phyloP scores from a whole-genome alignment of 2,329 filamentous ascomycete species.

The Phialemoniopsis sp. region DNA sequence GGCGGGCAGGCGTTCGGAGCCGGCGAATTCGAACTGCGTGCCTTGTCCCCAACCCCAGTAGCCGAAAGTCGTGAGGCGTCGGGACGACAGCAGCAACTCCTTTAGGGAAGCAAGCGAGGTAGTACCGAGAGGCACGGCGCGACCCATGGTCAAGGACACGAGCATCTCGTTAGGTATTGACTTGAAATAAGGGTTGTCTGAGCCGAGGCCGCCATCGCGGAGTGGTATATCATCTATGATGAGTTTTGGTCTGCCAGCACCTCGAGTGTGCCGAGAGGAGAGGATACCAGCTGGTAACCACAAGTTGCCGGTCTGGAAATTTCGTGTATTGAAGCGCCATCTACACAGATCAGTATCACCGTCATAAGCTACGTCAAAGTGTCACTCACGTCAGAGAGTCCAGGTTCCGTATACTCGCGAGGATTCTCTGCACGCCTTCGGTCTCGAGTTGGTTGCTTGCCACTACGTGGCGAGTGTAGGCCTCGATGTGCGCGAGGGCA shows the following conservation, averaged over 20 bases:
- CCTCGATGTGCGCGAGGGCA: slow-evolving; percentile 27
- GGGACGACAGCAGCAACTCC: slow-evolving; percentile 30
- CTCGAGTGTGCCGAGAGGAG: no score
- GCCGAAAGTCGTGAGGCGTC: slow-evolving; percentile 30
- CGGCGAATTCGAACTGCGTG: slow-evolving; percentile 34
- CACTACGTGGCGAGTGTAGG: slow-evolving; percentile 32
- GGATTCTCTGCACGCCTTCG: no score
- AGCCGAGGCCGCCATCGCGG: slow-evolving; percentile 18
- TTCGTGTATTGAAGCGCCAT: no score
- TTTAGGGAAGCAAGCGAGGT: slow-evolving; percentile 36
- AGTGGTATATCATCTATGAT: slow-evolving; percentile 1
- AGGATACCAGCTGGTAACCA: no score
- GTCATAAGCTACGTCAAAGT: no score
- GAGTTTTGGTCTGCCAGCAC: neutral
- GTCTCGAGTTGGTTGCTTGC: no score
- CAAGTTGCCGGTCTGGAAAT: no score
- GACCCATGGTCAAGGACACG: slow-evolving; percentile 33
- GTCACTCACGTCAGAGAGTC: no score
- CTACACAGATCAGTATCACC: no score
- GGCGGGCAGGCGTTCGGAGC: slow-evolving; percentile 35
- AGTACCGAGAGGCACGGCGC: slow-evolving; percentile 33
- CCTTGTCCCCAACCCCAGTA: slow-evolving; percentile 41
- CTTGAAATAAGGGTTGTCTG: slow-evolving; percentile 27
- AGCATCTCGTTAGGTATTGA: slow-evolving; percentile 32
- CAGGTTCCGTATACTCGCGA: no score